Percentiles rank a stretch among this genome's conserved stretches.
phyloP scores from a whole-genome alignment of 768 basidiomycete species.

The Calocybe indica region DNA sequence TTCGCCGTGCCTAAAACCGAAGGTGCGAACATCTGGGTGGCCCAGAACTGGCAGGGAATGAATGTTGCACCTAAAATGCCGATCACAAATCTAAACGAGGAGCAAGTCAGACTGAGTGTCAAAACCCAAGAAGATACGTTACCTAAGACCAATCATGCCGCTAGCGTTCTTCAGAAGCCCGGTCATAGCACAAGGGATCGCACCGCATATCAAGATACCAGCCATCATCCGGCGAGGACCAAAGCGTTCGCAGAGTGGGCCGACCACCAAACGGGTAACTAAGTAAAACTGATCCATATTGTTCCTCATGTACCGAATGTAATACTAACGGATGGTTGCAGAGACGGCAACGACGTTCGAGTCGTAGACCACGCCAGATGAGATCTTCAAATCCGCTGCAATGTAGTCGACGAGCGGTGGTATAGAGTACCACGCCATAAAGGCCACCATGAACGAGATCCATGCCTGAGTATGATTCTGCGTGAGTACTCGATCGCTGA shows the following conservation, averaged over 20 bases:
- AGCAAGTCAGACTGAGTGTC: slow-evolving; percentile 20
- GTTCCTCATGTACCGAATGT: too few relatives aligned
- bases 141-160: slow-evolving; percentile 11
- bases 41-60: slow-evolving; percentile 58
- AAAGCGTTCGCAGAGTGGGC: slow-evolving; percentile 46
- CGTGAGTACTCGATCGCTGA: too few relatives aligned
- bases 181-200: slow-evolving; percentile 54
- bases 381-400: slow-evolving; percentile 33
- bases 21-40: slow-evolving; percentile 55
- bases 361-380: slow-evolving; percentile 40
- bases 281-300: slow-evolving; percentile 12
- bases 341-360: slow-evolving; percentile 44
- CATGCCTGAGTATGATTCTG: too few relatives aligned
- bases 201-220: slow-evolving; percentile 42
- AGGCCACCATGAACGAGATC: slow-evolving; percentile 39
- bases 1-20: slow-evolving; percentile 38
- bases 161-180: slow-evolving; percentile 37
- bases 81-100: slow-evolving; percentile 42
- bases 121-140: not conserved
- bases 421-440: slow-evolving; percentile 52
- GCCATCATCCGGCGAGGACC: slow-evolving; percentile 56
- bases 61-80: slow-evolving; percentile 58
- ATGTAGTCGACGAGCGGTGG: slow-evolving; percentile 40
- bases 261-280: slow-evolving; percentile 38
- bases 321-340: slow-evolving; percentile 23